A percentile compares a stretch with the other conserved stretches of the same genome.
phyloP scores from a whole-genome alignment of 805 yeast genomes.

The Candida nitratophila region DNA sequence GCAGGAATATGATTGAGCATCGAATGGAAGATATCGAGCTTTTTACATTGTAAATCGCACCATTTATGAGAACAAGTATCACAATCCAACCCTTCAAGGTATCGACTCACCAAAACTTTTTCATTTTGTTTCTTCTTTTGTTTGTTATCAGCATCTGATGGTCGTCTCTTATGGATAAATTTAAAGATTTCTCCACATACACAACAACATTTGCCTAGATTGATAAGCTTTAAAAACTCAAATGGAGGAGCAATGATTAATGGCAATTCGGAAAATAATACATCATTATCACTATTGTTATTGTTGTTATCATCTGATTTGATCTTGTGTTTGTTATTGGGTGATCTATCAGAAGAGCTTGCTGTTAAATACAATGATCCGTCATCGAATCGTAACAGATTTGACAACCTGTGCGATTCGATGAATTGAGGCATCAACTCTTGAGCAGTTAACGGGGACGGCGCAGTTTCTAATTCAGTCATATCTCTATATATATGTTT shows the following conservation, averaged over 20 bases:
- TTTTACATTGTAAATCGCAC: slow-evolving; percentile 23
- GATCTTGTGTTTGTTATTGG: too few species aligned
- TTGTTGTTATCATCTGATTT: neutral
- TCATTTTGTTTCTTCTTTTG: slow-evolving; percentile 1
- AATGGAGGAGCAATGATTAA: slow-evolving; percentile 18
- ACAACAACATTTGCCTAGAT: slow-evolving; percentile 25
- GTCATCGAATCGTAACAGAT: neutral
- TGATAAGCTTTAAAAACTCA: slow-evolving; percentile 18
- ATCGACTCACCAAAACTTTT: slow-evolving; percentile 12
- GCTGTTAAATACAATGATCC: neutral
- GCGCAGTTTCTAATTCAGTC: neutral
- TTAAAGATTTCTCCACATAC: slow-evolving; percentile 26
- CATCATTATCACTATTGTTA: neutral
- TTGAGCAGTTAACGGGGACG: neutral
- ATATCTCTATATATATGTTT: too few species aligned
- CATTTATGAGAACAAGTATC: slow-evolving; percentile 21
- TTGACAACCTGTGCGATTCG: neutral
- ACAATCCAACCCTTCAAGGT: slow-evolving; percentile 24
- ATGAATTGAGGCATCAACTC: neutral
- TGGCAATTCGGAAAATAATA: slow-evolving; percentile 18
- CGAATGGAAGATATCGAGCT: slow-evolving; percentile 19
- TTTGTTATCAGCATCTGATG: neutral
- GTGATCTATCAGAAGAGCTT: neutral
- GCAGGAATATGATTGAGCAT: slow-evolving; percentile 22
- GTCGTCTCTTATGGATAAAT: slow-evolving; percentile 20